A percentile compares a stretch with the other conserved stretches of the same genome.
Evolutionary conservation across 805 yeast species (phyloP).

Genomic region (Yarrowia deformans): DNA sequence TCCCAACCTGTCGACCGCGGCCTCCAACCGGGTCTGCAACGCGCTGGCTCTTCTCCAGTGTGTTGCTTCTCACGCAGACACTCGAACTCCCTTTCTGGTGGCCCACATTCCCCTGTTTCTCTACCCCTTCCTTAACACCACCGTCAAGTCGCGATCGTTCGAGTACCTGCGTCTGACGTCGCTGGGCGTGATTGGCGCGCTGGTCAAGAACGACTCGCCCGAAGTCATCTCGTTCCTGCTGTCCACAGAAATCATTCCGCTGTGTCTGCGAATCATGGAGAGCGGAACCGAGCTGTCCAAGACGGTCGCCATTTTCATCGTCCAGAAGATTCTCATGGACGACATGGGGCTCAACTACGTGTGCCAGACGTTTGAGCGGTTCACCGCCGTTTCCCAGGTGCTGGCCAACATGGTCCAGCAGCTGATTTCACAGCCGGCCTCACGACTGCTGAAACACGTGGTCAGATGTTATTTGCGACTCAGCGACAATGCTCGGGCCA

Average conservation of each 20-base stretch:
- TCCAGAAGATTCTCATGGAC: slow-evolving; percentile 90
- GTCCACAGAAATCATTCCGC: slow-evolving; percentile 95
- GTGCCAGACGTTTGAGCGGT: slow-evolving; percentile 94
- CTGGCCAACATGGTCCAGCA: slow-evolving; percentile 88
- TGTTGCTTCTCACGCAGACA: slow-evolving; percentile 93
- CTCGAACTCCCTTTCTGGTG: slow-evolving; percentile 80
- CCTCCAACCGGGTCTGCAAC: slow-evolving; percentile 92
- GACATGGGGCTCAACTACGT: slow-evolving; percentile 90
- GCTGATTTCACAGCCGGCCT: slow-evolving; percentile 75
- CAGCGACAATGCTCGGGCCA: slow-evolving; percentile 88
- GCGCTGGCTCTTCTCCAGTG: slow-evolving; percentile 94
- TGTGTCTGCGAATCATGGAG: slow-evolving; percentile 94
- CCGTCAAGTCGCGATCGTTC: slow-evolving; percentile 88
- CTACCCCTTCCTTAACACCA: slow-evolving; percentile 92
- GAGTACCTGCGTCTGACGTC: slow-evolving; percentile 93
- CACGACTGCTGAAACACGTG: slow-evolving; percentile 87
- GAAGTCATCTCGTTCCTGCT: slow-evolving; percentile 90
- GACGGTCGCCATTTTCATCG: slow-evolving; percentile 95
- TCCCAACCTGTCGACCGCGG: slow-evolving; percentile 81
- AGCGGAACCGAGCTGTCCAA: slow-evolving; percentile 91
- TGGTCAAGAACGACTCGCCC: slow-evolving; percentile 94
- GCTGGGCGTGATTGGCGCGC: slow-evolving; percentile 95
- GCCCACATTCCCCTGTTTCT: slow-evolving; percentile 92
- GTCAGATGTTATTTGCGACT: slow-evolving; percentile 91
- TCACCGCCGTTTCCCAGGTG: slow-evolving; percentile 91